These are phyloP conservation scores for Yamadazyma triangularis DNA, from an alignment of 1,139 yeast genomes.

Conservation along the genomic window DNA sequence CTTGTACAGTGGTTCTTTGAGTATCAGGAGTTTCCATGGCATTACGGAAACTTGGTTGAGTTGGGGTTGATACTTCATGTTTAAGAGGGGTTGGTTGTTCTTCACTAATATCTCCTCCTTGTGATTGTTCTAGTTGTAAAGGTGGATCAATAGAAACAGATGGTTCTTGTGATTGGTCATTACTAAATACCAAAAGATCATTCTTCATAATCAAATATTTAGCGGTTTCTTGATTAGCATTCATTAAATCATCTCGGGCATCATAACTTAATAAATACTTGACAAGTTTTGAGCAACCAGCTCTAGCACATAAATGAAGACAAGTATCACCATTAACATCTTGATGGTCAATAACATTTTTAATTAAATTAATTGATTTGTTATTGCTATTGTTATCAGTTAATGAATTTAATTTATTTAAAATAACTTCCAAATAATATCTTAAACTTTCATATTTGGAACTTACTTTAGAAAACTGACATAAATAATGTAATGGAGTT, in stretches of 20 bases:
- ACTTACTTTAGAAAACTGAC: conserved; percentile 53
- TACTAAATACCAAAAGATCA: conserved; percentile 11
- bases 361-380: conserved; percentile 42
- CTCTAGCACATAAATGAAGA: conserved; percentile 55
- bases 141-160: conserved; percentile 4
- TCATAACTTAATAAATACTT: conserved; percentile 39
- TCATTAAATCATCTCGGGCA: conserved; percentile 44
- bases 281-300: conserved; percentile 36
- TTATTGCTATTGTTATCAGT: conserved; percentile 25
- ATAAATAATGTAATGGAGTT: conserved; percentile 68
- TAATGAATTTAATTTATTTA: conserved; percentile 32
- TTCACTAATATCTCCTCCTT: conserved; percentile 3
- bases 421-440: conserved; percentile 35
- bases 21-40: conserved; percentile 43
- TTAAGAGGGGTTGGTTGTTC: conserved; percentile 2
- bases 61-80: conserved; percentile 27
- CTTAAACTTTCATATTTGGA: conserved; percentile 43
- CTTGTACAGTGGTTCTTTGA: conserved; percentile 43
- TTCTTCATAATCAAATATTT: conserved; percentile 25
- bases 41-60: conserved; percentile 23
- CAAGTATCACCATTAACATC: conserved; percentile 70
- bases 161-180: conserved; percentile 7
- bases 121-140: conserved; percentile 2
- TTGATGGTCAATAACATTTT: conserved; percentile 62
- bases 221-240: conserved; percentile 38